Conservation (phyloP, 1,284 basidiomycete species). For the Melampsora americana region DNA sequence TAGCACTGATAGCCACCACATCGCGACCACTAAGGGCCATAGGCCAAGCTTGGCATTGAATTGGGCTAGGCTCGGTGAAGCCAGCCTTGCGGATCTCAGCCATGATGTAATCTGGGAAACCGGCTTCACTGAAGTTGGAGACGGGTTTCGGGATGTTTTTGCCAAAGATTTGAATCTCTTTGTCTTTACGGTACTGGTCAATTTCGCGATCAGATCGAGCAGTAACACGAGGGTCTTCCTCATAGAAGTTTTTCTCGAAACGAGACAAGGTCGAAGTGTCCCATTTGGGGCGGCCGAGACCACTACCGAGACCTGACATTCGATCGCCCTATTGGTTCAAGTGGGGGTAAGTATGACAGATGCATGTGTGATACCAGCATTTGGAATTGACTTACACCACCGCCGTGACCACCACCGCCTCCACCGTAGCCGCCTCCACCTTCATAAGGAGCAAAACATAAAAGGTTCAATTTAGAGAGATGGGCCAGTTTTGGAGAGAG, state of each 20-base stretch:
- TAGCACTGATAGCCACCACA: constrained; percentile 93
- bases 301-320: constrained; percentile 78
- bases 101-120: constrained; percentile 94
- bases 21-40: constrained; percentile 93
- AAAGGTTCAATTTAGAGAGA: not conserved
- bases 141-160: constrained; percentile 83
- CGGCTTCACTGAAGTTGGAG: constrained; percentile 85
- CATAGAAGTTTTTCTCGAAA: constrained; percentile 85
- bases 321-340: constrained; percentile 62
- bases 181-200: constrained; percentile 74
- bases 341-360: constrained; percentile 35
- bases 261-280: constrained; percentile 65
- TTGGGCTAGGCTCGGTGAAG: constrained; percentile 81
- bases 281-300: constrained; percentile 85
- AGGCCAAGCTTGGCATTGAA: constrained; percentile 98
- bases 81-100: constrained; percentile 88
- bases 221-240: constrained; percentile 82
- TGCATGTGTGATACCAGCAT: constrained; percentile 7
- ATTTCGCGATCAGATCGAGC: constrained; percentile 78
- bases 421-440: constrained; percentile 27
- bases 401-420: constrained; percentile 44
- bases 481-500: not conserved
- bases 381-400: constrained; percentile 40
- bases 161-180: constrained; percentile 92
- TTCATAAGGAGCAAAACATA: constrained; percentile 10